phyloP scores from a whole-genome alignment of 2,329 filamentous ascomycete genomes.

The Lasiodiplodia citricola region DNA sequence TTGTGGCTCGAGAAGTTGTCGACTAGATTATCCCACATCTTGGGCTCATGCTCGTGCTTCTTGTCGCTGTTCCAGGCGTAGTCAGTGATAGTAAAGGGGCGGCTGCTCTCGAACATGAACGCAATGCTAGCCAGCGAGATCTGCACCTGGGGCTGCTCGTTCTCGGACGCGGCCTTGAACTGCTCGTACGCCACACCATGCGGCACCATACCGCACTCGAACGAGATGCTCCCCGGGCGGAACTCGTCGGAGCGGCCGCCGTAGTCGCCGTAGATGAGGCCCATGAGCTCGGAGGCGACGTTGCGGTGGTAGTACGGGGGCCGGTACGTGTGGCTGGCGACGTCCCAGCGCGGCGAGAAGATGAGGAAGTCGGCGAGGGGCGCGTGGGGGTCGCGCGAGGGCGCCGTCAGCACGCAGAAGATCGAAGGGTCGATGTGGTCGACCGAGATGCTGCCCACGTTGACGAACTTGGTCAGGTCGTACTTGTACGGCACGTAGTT shows the following conservation, averaged over 20 bases:
- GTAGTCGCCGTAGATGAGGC: slow-evolving; percentile 65
- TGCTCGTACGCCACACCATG: slow-evolving; percentile 66
- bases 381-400: slow-evolving; percentile 62
- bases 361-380: slow-evolving; percentile 70
- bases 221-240: slow-evolving; percentile 64
- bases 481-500: slow-evolving; percentile 80
- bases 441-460: slow-evolving; percentile 73
- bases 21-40: slow-evolving; percentile 60
- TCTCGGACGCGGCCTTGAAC: slow-evolving; percentile 61
- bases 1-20: slow-evolving; percentile 57
- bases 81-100: slow-evolving; percentile 44
- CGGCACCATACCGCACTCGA: slow-evolving; percentile 75
- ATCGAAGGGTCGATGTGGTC: slow-evolving; percentile 82
- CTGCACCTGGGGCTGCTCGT: slow-evolving; percentile 43
- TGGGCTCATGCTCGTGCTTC: slow-evolving; percentile 53
- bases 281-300: slow-evolving; percentile 71
- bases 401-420: slow-evolving; percentile 70
- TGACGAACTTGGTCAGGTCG: slow-evolving; percentile 77
- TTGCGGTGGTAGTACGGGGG: slow-evolving; percentile 70
- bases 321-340: slow-evolving; percentile 64
- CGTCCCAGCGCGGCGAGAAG: slow-evolving; percentile 69
- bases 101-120: slow-evolving; percentile 66
- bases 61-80: slow-evolving; percentile 46
- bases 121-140: slow-evolving; percentile 62
- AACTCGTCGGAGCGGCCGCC: slow-evolving; percentile 58